Base-by-base conservation (phyloP, 345 rosid species). In the Brassica cretica region DNA sequence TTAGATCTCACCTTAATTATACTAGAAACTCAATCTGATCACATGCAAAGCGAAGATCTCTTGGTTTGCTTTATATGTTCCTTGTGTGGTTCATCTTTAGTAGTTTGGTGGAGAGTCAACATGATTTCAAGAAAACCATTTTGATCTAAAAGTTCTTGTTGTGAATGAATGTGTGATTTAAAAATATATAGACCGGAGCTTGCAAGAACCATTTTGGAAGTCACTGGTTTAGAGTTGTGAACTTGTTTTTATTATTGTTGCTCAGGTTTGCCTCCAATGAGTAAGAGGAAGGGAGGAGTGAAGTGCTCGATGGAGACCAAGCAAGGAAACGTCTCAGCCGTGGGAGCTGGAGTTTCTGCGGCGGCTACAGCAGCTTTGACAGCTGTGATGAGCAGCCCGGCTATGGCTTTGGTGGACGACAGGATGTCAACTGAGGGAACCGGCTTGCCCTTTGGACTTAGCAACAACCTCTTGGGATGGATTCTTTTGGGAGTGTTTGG, bases 391-490 rank as follows among this genome's bases (percentile, higher is more conserved):
- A 84, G 89, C 14, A 85, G 82, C 82, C 93, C 98, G 12, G 98
- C 97, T 15, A 68, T 89, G 90, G 97, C 94, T 2, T 77, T 94
- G 80, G 98, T 92, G 59, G 98, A 94, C 21, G 98, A 94, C 32
- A 94, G 98, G 73, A 30, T 94, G 93, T 73, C 66, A 11, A 94
- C 98, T 0, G 98, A 94, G 82, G 98, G 98, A 72, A 92, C 94
- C 2, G 96, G 98, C 6, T 92, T 92, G 15, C 96, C 98, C 2
- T 89, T 94, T 63, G 97, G 99, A 0, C 76, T 94, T 41, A 94
- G 98, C 91, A 94, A 92, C 94, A 94, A 92, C 81, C 91, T 94
- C 37, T 91, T 92, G 65, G 98, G 85, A 8, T 94, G 98, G 98
- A 89, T 94, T 78, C 84, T 94, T 74, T 70, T 92, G 14, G 98